Evolutionary conservation across 768 basidiomycete species (phyloP).

Genomic region (Termitomyces sp.): DNA sequence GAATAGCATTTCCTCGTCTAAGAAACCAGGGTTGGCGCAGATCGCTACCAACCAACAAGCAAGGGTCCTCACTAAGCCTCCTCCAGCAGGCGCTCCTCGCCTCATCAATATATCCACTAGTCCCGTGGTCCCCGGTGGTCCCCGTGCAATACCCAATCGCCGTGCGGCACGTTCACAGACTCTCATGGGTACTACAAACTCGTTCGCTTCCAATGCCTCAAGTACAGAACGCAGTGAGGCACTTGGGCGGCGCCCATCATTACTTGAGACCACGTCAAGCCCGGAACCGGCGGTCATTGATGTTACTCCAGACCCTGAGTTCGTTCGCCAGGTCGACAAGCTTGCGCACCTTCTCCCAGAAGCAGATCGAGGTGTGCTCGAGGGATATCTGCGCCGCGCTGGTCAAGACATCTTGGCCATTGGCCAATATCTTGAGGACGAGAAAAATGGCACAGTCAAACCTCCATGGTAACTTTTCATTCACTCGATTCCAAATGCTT

Average conservation of each 20-base stretch:
- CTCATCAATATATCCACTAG: constrained; percentile 28
- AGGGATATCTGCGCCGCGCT: constrained; percentile 65
- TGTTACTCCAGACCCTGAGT: constrained; percentile 44
- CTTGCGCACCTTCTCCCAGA: constrained; percentile 68
- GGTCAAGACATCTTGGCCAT: constrained; percentile 85
- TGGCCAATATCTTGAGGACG: constrained; percentile 81
- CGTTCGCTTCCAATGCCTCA: constrained; percentile 22
- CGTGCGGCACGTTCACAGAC: constrained; percentile 67
- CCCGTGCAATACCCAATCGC: constrained; percentile 55
- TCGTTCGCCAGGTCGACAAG: constrained; percentile 65
- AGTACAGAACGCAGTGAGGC: constrained; percentile 21
- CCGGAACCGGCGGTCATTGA: constrained; percentile 26
- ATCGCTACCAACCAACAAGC: constrained; percentile 20
- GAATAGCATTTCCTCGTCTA: constrained; percentile 39
- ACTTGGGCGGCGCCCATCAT: constrained; percentile 33
- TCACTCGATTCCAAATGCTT: not conserved
- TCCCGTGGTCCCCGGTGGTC: constrained; percentile 68
- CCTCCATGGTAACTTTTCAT: constrained; percentile 21
- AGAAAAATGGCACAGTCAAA: constrained; percentile 62
- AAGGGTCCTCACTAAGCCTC: constrained; percentile 19
- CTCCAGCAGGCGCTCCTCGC: constrained; percentile 20
- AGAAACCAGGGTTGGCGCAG: constrained; percentile 17
- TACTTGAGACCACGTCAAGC: constrained; percentile 26
- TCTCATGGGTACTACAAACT: constrained; percentile 37
- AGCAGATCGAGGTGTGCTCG: constrained; percentile 62